Percentiles rank a stretch among this genome's conserved stretches.
These are phyloP conservation scores for Geotrichum klebahnii DNA, from an alignment of 1,139 yeast genomes.

Conservation along the genomic window DNA sequence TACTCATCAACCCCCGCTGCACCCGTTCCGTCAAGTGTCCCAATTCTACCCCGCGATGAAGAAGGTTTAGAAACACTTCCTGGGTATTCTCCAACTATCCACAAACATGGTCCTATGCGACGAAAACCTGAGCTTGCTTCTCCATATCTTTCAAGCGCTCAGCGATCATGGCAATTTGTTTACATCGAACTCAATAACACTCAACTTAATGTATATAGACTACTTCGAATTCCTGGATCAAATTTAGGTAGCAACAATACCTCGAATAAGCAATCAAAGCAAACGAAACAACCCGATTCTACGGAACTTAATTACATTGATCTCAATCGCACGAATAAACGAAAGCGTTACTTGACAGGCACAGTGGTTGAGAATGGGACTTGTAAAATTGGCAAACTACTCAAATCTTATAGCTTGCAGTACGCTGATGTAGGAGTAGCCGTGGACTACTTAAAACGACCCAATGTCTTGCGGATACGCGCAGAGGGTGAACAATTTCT, in stretches of 20 bases:
- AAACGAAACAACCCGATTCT: neutral
- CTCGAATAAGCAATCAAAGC: too few relatives aligned
- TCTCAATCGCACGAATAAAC: too few relatives aligned
- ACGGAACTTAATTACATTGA: conserved; percentile 1
- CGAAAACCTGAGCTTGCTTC: conserved; percentile 39
- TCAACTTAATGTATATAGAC: conserved; percentile 47
- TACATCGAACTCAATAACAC: conserved; percentile 56
- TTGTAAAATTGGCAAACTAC: conserved; percentile 7
- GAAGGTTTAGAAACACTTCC: conserved; percentile 39
- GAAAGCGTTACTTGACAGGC: conserved; percentile 10
- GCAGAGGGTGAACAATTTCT: conserved; percentile 66
- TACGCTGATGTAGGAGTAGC: conserved; percentile 68
- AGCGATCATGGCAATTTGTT: conserved; percentile 50
- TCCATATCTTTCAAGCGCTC: conserved; percentile 40
- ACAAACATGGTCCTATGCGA: conserved; percentile 32
- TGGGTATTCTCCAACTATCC: conserved; percentile 36
- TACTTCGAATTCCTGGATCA: conserved; percentile 5
- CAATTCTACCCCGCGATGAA: conserved; percentile 35
- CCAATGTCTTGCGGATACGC: conserved; percentile 57
- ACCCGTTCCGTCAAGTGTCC: too few relatives aligned
- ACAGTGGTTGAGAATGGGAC: conserved; percentile 6
- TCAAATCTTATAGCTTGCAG: conserved; percentile 55
- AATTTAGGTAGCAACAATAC: too few relatives aligned
- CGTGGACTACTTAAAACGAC: conserved; percentile 58
- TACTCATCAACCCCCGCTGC: conserved; percentile 31